These are phyloP conservation scores for Mycena vitilis DNA, from an alignment of 768 basidiomycete species.

Conservation along the genomic window DNA sequence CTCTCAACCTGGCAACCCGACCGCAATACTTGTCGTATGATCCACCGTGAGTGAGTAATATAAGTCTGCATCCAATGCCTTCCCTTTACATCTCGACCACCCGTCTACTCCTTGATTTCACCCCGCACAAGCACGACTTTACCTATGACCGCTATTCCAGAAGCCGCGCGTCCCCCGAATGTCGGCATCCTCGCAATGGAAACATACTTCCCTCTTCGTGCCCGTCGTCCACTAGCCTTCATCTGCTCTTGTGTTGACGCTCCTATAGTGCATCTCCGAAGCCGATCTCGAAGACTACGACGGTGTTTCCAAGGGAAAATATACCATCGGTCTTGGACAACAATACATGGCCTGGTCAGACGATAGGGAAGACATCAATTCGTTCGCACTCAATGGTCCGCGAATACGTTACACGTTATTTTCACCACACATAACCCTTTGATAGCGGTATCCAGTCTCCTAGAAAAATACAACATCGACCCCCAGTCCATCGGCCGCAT, in stretches of 20 bases:
- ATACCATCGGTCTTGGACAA: constrained; percentile 98
- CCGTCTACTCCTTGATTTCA: neutral
- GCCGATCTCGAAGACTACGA: constrained; percentile 94
- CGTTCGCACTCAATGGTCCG: constrained; percentile 92
- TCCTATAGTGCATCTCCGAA: constrained; percentile 89
- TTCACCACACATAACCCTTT: neutral
- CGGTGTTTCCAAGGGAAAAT: constrained; percentile 94
- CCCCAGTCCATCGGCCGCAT: constrained; percentile 96
- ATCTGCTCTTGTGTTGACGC: constrained; percentile 18
- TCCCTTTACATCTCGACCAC: no score
- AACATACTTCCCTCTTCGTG: constrained; percentile 93
- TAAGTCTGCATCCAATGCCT: no score
- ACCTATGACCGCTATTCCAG: neutral
- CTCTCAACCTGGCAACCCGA: no score
- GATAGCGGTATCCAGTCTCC: constrained; percentile 86
- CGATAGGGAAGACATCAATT: constrained; percentile 99
- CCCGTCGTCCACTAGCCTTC: constrained; percentile 50
- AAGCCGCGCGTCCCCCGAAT: constrained; percentile 59
- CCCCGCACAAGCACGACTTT: neutral
- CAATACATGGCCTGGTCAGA: constrained; percentile 99
- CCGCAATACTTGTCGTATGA: no score
- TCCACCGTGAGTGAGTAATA: no score
- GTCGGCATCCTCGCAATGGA: constrained; percentile 95
- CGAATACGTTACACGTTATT: no score
- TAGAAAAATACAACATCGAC: constrained; percentile 95